Base-by-base conservation (phyloP, 192 early-diverging fungal species). In the Lunasporangiospora selenospora region DNA sequence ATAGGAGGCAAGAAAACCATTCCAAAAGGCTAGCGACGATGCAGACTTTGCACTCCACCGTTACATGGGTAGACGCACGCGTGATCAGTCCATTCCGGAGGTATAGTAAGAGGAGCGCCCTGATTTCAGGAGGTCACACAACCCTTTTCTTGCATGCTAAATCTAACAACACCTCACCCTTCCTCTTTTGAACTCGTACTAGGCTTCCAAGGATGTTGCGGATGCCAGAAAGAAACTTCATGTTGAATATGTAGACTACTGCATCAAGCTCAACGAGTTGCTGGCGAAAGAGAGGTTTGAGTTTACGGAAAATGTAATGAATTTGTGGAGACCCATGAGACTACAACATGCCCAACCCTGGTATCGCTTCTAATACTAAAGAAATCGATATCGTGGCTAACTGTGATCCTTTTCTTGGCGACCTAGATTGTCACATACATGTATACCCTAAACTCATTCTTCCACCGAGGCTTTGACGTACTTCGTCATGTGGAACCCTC, bases 361-460 rank as follows among this genome's bases (percentile, higher is more conserved):
- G n/a, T n/a, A n/a, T n/a, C n/a, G n/a, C n/a, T n/a, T n/a, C n/a
- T n/a, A n/a, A n/a, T n/a, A n/a, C n/a, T n/a, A n/a, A n/a, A n/a
- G n/a, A n/a, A n/a, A n/a, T n/a, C n/a, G n/a, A n/a, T n/a, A n/a
- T n/a, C n/a, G n/a, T n/a, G n/a, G n/a, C n/a, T n/a, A n/a, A n/a
- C n/a, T n/a, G n/a, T n/a, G n/a, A n/a, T n/a, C n/a, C n/a, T n/a
- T n/a, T 24, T 26, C 10, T 16, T 33, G 6, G 8, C 9, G 2
- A 18, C 0, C 30, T 75, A 89, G 87, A 80, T 90, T 30, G 77
- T 90, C 36, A 84, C 92, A 12, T 87, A 90, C 32, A 90, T 93
- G 81, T 95, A 92, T 70, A 90, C 90, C 19, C 87, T 91, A 39
- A 91, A 86, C 49, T 88, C 90, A 26, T 91, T 90, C 67, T 87